Percentiles rank a stretch among this genome's conserved stretches.
phyloP scores from a whole-genome alignment of 495 filamentous ascomycete species.

The Penicillium odoratum region DNA sequence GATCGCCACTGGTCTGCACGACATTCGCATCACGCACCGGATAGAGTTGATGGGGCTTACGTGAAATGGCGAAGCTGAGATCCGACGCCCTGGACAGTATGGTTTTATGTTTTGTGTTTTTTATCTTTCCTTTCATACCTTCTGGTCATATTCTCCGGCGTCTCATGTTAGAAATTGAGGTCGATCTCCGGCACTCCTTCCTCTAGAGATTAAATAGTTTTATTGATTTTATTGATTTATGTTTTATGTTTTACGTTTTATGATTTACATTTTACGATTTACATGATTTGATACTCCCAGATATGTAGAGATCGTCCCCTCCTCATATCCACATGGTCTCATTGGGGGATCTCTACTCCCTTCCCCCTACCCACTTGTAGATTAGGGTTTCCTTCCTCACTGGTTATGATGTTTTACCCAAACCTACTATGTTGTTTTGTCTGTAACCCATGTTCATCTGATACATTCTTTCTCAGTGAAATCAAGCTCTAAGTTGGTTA shows the following conservation, averaged over 20 bases:
- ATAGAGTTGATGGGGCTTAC: conserved; percentile 18
- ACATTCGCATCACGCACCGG: conserved; percentile 25
- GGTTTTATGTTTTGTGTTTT: background rate
- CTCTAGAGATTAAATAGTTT: background rate
- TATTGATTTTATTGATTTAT: background rate
- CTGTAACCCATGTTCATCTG: conserved; percentile 40
- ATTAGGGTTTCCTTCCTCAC: conserved; percentile 22
- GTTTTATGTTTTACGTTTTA: background rate
- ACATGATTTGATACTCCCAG: background rate
- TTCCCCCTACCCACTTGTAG: conserved; percentile 6
- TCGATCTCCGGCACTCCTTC: conserved; percentile 1
- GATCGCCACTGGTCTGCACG: conserved; percentile 31
- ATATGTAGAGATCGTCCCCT: conserved; percentile 21
- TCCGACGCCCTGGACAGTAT: conserved; percentile 1
- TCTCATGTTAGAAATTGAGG: background rate
- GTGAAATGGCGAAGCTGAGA: conserved; percentile 7
- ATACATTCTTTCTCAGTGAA: conserved; percentile 39
- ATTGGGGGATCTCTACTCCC: conserved; percentile 25
- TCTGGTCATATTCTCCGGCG: background rate
- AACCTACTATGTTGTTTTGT: conserved; percentile 11
- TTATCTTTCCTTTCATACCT: background rate
- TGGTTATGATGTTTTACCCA: background rate
- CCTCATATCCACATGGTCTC: conserved; percentile 21
- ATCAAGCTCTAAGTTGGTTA: conserved; percentile 12
- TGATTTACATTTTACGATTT: too few species aligned